Evolutionary conservation across 768 basidiomycete species (phyloP).

Genomic region (Leucogyrophana mollusca): DNA sequence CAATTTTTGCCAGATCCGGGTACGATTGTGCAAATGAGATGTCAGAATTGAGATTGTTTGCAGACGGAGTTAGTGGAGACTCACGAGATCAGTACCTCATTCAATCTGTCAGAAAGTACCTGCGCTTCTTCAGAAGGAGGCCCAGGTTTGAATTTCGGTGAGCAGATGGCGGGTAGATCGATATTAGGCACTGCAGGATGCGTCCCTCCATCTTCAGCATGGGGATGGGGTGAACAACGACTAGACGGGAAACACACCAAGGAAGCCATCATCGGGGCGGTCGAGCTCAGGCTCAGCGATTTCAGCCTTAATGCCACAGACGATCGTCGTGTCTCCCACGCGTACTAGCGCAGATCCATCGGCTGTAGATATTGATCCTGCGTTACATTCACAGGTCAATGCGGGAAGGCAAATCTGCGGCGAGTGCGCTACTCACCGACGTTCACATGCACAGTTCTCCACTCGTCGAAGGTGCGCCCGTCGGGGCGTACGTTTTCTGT

Average conservation of each 20-base stretch:
- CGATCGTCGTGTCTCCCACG: constrained; percentile 89
- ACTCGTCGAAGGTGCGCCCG: constrained; percentile 66
- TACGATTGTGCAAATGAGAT: neutral
- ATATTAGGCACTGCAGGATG: constrained; percentile 78
- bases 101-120: constrained; percentile 78
- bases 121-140: constrained; percentile 96
- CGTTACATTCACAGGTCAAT: neutral
- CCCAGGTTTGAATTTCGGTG: constrained; percentile 91
- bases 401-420: neutral
- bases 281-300: constrained; percentile 89
- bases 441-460: constrained; percentile 77
- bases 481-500: constrained; percentile 79
- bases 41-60: neutral
- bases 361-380: constrained; percentile 93
- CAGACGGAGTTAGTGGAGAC: constrained; percentile 23
- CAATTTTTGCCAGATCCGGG: constrained; percentile 1
- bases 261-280: constrained; percentile 69
- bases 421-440: constrained; percentile 55
- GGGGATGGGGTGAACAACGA: too few relatives aligned
- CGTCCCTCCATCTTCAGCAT: too few relatives aligned
- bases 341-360: constrained; percentile 90
- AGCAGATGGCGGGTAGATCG: constrained; percentile 91
- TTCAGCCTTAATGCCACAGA: constrained; percentile 96
- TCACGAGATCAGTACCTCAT: constrained; percentile 74
- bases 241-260: constrained; percentile 53